Evolutionary conservation across 23 red algal genomes (phyloP), one percentile per base, ranked within the genome.

Genomic region (Cyanidiococcus yangmingshanensis): DNA sequence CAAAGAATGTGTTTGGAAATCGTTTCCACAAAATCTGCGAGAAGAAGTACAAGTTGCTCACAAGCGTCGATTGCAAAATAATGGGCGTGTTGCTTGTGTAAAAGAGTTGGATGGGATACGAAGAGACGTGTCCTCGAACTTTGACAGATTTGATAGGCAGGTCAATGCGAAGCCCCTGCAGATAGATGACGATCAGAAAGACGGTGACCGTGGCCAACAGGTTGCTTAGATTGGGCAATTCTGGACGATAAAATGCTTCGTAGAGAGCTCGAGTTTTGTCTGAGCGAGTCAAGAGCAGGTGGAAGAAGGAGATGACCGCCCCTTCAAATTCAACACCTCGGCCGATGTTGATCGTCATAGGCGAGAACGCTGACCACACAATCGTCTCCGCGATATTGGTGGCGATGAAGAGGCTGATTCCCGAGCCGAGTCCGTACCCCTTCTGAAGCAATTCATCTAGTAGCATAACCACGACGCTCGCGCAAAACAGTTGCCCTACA

Each of bases 11-110:
- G 26, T 85, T 37, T 30, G 94, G 94, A 51, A 91, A 98, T 37
- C 79, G 75, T 16, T 79, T 68, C 80, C 75, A 98, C 34, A 98
- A 77, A 74, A 98, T 77, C 79, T 98, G 94, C 27, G 84, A 88
- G 50, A 98, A 79, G 39, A 98, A 98, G 86, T 98, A 98, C 30
- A 98, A 76, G 75, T 98, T 98, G 50, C 84, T 90, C 27, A 91
- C 88, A n/a, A 98, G 85, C n/a, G 94, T 88, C 40, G 94, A 89
- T 74, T 98, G 94, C 77, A 98, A 77, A 79, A 98, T 98, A 38
- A 98, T 98, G 21, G 94, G 94, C 58, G 87, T 98, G 79, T 98
- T 98, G 37, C 87, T 90, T 24, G 94, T 98, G 84, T 98, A 98
- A 68, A 98, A 98, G 32, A 98, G 87, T 79, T 98, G 90, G 84